These are phyloP conservation scores for Nitzschia palea DNA, from an alignment of 108 stramenopile species.

Conservation along the genomic window DNA sequence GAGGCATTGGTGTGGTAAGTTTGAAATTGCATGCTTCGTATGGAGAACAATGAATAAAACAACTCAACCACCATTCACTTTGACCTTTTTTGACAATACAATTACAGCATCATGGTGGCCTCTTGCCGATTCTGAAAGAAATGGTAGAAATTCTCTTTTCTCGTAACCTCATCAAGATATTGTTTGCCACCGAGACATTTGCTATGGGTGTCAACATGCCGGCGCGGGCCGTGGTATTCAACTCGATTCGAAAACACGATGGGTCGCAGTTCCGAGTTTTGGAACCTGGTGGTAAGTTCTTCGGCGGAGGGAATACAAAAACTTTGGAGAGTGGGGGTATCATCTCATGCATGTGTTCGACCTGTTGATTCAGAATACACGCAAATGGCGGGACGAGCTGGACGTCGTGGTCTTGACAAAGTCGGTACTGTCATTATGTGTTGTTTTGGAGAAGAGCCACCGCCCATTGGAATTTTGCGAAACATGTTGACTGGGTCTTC, in stretches of 20 bases:
- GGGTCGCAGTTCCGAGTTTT: slow-evolving; percentile 85
- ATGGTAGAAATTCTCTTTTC: slow-evolving; percentile 89
- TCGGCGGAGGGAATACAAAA: too few relatives aligned
- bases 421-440: slow-evolving; percentile 81
- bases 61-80: background rate
- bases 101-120: slow-evolving; percentile 94
- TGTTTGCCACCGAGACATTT: slow-evolving; percentile 99
- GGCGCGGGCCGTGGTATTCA: slow-evolving; percentile 94
- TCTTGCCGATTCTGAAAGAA: slow-evolving; percentile 97
- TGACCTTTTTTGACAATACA: too few relatives aligned
- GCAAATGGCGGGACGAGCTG: slow-evolving; percentile 98
- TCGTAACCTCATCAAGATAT: slow-evolving; percentile 89
- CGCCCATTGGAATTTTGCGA: slow-evolving; percentile 58
- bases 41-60: too few relatives aligned
- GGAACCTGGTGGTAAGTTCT: slow-evolving; percentile 42
- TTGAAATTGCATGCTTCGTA: background rate
- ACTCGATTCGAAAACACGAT: slow-evolving; percentile 93
- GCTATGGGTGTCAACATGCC: slow-evolving; percentile 99
- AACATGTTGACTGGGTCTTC: slow-evolving; percentile 94
- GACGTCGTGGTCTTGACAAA: slow-evolving; percentile 94
- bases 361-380: slow-evolving; percentile 82
- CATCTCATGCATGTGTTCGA: background rate
- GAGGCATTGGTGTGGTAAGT: slow-evolving; percentile 90
- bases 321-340: too few relatives aligned
- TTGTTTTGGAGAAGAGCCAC: slow-evolving; percentile 78